Evolutionary conservation across 1,139 yeast genomes (phyloP), one percentile per base, ranked within the genome.

Genomic region (Debaryomyces subglobosus): DNA sequence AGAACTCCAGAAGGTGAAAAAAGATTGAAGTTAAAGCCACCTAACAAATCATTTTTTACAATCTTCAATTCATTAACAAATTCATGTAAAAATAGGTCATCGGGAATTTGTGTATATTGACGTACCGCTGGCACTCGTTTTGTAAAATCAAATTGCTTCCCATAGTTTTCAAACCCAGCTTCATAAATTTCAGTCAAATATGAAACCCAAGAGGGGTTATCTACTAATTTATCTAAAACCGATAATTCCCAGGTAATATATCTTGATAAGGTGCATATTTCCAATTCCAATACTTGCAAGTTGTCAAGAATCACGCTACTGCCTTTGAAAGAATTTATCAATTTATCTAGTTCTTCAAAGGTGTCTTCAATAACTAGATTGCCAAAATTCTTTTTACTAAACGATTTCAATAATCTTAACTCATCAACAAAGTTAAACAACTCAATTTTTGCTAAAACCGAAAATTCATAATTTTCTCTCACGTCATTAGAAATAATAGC

Each of bases 51-150:
- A 13, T 29, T 7, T 25, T 42, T 39, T 18, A 51, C 33, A 10
- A 36, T 30, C 7, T 38, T 32, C 20, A 51, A 44, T 18, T 46
- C 48, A 10, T 29, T 23, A 3, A 39, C 18, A 39, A 23, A 48
- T 24, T 43, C 38, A 15, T 33, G 45, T 12, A 37, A 21, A n/a
- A 24, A 13, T 15, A 63, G 53, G 35, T 58, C 51, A 27, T 61
- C 63, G 1, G 65, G 66, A 15, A 63, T 55, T 48, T 63, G 67
- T 29, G 46, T 49, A 44, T 62, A 59, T 12, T 32, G 39, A n/a
- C n/a, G 25, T 20, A 10, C 34, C 15, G 13, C 10, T 2, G 15
- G 25, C 3, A 10, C 4, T 10, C 25, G 21, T 12, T 39, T 25
- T 23, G 27, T 32, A 18, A 46, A 25, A 29, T 43, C 42, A 21